A percentile compares a stretch with the other conserved stretches of the same genome.
These are phyloP conservation scores for Wickerhamomyces sp. DNA, from an alignment of 1,139 yeast genomes.

Conservation along the genomic window DNA sequence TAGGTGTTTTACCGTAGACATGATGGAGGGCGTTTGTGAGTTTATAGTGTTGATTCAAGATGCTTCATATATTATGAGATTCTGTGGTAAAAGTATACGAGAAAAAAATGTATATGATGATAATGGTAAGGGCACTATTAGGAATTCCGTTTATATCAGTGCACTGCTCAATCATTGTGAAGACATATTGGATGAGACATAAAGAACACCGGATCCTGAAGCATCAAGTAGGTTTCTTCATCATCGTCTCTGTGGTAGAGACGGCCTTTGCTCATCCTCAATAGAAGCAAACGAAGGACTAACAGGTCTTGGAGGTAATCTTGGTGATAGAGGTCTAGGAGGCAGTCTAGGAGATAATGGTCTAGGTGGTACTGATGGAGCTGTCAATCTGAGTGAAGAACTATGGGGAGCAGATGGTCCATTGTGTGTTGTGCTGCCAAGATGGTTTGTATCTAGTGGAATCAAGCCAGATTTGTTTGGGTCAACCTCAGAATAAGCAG, in stretches of 20 bases:
- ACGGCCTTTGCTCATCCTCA: background rate
- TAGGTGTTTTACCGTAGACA: slow-evolving; percentile 1
- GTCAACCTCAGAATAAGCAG: slow-evolving; percentile 16
- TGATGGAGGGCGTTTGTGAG: background rate
- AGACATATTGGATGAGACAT: no score
- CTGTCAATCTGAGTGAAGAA: background rate
- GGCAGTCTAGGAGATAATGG: slow-evolving; percentile 5
- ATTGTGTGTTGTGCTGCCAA: background rate
- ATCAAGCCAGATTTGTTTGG: slow-evolving; percentile 5
- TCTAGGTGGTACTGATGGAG: slow-evolving; percentile 7
- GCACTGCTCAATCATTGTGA: no score
- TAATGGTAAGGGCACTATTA: background rate
- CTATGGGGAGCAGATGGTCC: slow-evolving; percentile 6
- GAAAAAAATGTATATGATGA: background rate
- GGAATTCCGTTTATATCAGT: no score
- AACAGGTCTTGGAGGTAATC: slow-evolving; percentile 4
- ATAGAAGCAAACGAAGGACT: slow-evolving; percentile 4
- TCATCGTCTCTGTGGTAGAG: slow-evolving; percentile 3
- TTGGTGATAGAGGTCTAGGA: slow-evolving; percentile 1
- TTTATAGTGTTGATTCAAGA: no score
- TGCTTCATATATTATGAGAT: no score
- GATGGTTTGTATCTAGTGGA: background rate
- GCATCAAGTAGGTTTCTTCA: background rate
- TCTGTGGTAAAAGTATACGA: no score
- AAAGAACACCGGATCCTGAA: background rate